Evolutionary conservation across 2,329 filamentous ascomycete genomes (phyloP).

Genomic region (Graphilbum ipis-grandicollis): DNA sequence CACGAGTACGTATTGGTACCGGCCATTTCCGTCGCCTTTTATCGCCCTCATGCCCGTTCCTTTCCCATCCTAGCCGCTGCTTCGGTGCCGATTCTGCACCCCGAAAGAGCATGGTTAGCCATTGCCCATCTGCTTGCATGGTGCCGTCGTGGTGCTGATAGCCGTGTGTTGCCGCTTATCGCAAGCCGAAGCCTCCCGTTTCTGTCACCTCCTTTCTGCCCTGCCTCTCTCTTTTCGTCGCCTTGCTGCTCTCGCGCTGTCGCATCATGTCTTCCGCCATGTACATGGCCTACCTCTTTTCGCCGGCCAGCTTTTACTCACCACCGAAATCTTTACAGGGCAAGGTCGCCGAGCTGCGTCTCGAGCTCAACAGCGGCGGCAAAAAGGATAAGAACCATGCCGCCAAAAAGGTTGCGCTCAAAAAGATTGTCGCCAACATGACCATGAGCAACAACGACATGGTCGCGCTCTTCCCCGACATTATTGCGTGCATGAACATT

Average conservation of each 20-base stretch:
- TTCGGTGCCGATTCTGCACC: no score
- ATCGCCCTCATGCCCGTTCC: no score
- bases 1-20: conserved; percentile 51
- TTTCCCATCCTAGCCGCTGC: no score
- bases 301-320: conserved; percentile 18
- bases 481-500: conserved; percentile 90
- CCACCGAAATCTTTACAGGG: conserved; percentile 56
- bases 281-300: conserved; percentile 36
- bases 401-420: conserved; percentile 91
- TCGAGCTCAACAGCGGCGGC: conserved; percentile 78
- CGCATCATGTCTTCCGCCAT: conserved; percentile 18
- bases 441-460: conserved; percentile 99
- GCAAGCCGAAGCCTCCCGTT: no score
- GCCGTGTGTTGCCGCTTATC: no score
- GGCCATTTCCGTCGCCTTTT: background rate
- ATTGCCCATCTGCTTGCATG: no score
- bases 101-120: no score
- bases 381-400: conserved; percentile 98
- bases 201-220: no score
- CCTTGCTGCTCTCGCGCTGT: no score
- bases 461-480: conserved; percentile 90
- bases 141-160: no score
- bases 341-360: conserved; percentile 93
- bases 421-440: conserved; percentile 99
- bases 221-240: no score